Base-by-base conservation (phyloP, 2,329 filamentous ascomycete genomes). In the Xylariomycetidae sp. region DNA sequence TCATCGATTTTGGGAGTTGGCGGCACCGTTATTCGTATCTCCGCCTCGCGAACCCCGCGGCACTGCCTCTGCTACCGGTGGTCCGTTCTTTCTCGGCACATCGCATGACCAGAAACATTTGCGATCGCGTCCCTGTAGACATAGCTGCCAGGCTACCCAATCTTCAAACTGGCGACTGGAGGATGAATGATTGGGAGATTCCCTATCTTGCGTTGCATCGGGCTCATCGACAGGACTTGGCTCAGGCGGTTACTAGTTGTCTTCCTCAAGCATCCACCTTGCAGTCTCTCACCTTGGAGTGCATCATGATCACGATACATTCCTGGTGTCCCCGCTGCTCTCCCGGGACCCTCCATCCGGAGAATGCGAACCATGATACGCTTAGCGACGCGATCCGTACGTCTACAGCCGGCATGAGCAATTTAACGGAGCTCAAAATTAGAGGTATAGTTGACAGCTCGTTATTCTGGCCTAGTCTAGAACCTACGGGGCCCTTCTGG, bases 111-210 rank as follows among this genome's bases (percentile, higher is more conserved):
- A 14, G 27, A 28, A 6, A 28, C 11, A 28, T 17, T 16, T 28
- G 27, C 13, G 27, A 28, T 28, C 13, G 27, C 16, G 16, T 28
- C 12, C 27, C 4, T 28, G 12, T 28, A 10, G 27, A 28, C 5
- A 28, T 28, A 4, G 27, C 27, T 17, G 12, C 27, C 16, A 28
- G 16, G 27, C 27, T 28, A 28, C 27, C 27, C 11, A 28, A 16
- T 12, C n/a, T 28, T 12, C 27, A 15, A 4, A 16, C 12, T 15
- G 16, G 4, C 27, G 4, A 15, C 6, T 28, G 27, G 27, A 14
- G n/a, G 6, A 14, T 28, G 16, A 28, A 28, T 15, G 27, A 28
- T 12, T 28, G 27, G 27, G 27, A 28, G 16, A 28, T 28, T 17
- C 27, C n/a, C 5, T 28, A 28, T 28, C 11, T 28, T 16, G 16